These are phyloP conservation scores for Leucoagaricus sp. DNA, from an alignment of 1,284 basidiomycete genomes.

Conservation along the genomic window DNA sequence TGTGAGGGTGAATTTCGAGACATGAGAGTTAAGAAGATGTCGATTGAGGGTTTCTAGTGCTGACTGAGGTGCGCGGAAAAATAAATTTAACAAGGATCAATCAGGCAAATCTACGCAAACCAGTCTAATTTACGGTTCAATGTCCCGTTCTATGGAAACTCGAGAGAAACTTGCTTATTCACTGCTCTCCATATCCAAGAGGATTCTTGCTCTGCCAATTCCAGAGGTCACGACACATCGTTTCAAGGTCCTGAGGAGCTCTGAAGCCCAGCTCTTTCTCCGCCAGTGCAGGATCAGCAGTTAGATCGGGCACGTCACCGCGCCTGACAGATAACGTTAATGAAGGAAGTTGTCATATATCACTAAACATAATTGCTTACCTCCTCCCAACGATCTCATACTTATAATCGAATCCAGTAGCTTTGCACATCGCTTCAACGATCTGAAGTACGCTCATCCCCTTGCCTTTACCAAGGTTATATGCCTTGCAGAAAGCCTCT, in stretches of 20 bases:
- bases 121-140: no score
- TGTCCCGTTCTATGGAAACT: no score
- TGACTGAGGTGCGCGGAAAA: no score
- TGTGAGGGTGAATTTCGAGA: neutral
- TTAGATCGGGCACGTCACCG: constrained; percentile 97
- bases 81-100: neutral
- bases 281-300: constrained; percentile 90
- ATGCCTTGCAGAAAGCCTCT: constrained; percentile 81
- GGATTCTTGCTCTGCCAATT: constrained; percentile 91
- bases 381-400: constrained; percentile 89
- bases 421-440: constrained; percentile 93
- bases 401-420: constrained; percentile 87
- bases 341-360: neutral
- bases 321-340: constrained; percentile 48
- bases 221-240: constrained; percentile 93
- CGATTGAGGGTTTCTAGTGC: no score
- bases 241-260: constrained; percentile 78
- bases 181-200: constrained; percentile 56
- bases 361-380: constrained; percentile 44
- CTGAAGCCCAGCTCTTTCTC: constrained; percentile 95
- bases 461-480: constrained; percentile 94
- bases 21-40: no score
- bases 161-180: neutral
- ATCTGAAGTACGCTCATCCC: constrained; percentile 95
- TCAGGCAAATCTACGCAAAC: neutral